A percentile compares a stretch with the other conserved stretches of the same genome.
Conservation (phyloP, 768 basidiomycete species). For the Termitomyces heimii region DNA sequence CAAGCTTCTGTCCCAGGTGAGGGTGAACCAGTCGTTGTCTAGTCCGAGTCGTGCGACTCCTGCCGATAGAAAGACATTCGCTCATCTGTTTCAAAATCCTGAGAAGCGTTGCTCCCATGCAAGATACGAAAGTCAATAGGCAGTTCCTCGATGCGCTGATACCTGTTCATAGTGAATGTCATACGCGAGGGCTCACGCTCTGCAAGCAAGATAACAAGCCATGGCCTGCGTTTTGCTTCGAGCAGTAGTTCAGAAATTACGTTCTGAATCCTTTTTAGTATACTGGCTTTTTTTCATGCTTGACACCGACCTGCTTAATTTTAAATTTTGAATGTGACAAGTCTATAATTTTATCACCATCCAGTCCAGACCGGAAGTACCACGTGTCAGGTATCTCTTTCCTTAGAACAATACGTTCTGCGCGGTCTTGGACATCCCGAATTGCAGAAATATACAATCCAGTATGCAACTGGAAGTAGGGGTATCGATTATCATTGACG, state of each 20-base stretch:
- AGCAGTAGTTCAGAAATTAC: background rate
- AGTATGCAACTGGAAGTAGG: background rate
- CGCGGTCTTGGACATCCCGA: background rate
- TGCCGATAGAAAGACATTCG: background rate
- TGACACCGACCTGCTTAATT: background rate
- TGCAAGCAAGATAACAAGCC: background rate
- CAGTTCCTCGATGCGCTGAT: background rate
- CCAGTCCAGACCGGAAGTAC: background rate
- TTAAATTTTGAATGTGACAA: background rate
- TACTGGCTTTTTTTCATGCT: background rate
- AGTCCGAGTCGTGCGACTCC: background rate
- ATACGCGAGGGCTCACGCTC: background rate
- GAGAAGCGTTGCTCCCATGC: background rate
- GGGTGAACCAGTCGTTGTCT: background rate
- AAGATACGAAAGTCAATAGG: background rate
- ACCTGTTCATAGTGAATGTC: background rate
- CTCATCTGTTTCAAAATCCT: background rate
- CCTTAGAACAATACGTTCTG: background rate
- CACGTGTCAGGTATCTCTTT: background rate
- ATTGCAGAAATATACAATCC: background rate
- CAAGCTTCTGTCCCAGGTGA: background rate
- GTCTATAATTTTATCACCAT: background rate
- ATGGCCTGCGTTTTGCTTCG: background rate
- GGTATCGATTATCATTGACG: background rate
- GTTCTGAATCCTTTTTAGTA: background rate